Evolutionary conservation across 73 alveolate genomes (phyloP).

Genomic region (Uronychia binucleata): DNA sequence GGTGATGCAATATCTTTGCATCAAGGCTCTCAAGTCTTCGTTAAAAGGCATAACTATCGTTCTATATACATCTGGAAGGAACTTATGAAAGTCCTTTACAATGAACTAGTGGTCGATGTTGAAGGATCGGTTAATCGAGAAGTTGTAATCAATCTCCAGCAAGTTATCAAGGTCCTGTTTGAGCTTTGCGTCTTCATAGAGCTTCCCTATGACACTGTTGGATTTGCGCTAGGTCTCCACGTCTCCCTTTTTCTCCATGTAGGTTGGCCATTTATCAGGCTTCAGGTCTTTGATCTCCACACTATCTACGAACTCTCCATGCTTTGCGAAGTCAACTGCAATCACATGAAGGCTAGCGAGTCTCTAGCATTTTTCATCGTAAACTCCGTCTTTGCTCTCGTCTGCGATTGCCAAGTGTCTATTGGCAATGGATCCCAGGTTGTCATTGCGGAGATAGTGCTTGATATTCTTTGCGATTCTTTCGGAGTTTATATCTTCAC

Average conservation of each 20-base stretch:
- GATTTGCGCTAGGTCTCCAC: constrained; percentile 20
- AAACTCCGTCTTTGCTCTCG: constrained; percentile 46
- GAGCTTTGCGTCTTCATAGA: constrained; percentile 46
- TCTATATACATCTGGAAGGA: not conserved
- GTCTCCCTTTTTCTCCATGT: constrained; percentile 48
- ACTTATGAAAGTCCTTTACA: not conserved
- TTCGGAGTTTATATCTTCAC: constrained; percentile 32
- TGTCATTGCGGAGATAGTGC: constrained; percentile 52
- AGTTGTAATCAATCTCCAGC: not conserved
- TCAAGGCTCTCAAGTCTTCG: not conserved
- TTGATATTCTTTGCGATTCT: constrained; percentile 55
- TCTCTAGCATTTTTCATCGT: constrained; percentile 48
- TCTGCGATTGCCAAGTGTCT: constrained; percentile 74
- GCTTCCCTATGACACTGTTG: constrained; percentile 56
- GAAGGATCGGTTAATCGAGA: not conserved
- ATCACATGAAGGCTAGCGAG: constrained; percentile 64
- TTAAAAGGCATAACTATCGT: not conserved
- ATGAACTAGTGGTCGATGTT: not conserved
- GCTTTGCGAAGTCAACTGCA: constrained; percentile 84
- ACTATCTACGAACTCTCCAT: constrained; percentile 59
- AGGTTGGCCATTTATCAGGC: constrained; percentile 63
- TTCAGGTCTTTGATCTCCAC: constrained; percentile 19
- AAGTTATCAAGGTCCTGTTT: constrained; percentile 10
- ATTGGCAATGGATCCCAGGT: constrained; percentile 70
- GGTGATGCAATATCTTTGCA: not conserved